A percentile compares a stretch with the other conserved stretches of the same genome.
Evolutionary conservation across 257 asterid genomes (phyloP).

Genomic region (Ophiorrhiza pumila): DNA sequence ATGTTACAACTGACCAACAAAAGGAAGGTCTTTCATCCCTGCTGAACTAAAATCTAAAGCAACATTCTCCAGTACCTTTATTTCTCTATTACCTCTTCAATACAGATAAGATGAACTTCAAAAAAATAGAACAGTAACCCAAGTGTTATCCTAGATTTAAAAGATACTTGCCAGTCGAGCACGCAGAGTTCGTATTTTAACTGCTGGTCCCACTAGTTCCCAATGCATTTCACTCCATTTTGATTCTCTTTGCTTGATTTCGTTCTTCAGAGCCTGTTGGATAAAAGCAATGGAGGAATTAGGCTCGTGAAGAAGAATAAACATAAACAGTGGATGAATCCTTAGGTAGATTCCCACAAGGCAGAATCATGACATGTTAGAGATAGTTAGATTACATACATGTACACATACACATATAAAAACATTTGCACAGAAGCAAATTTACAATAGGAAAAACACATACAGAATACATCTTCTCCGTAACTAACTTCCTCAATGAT

Average conservation of each 20-base stretch:
- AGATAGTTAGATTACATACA: not conserved
- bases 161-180: constrained; percentile 80
- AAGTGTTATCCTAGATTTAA: not conserved
- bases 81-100: not conserved
- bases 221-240: constrained; percentile 74
- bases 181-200: constrained; percentile 72
- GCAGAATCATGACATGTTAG: not conserved
- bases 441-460: constrained; percentile 30
- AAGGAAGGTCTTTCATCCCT: not conserved
- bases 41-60: not conserved
- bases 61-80: not conserved
- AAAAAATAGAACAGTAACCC: not conserved
- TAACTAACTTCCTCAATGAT: constrained; percentile 67
- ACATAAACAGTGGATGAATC: constrained; percentile 1
- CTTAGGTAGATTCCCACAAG: not conserved
- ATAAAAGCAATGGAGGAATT: constrained; percentile 15
- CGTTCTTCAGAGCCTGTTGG: constrained; percentile 85
- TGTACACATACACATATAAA: not conserved
- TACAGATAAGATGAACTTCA: not conserved
- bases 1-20: not conserved
- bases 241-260: constrained; percentile 79
- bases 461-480: constrained; percentile 93
- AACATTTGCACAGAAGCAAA: not conserved
- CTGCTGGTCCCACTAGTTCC: constrained; percentile 79
- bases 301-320: constrained; percentile 14